Evolutionary conservation across 208 protist genomes (phyloP), one percentile per base, ranked within the genome.

Genomic region (Trypanosoma vivax): DNA sequence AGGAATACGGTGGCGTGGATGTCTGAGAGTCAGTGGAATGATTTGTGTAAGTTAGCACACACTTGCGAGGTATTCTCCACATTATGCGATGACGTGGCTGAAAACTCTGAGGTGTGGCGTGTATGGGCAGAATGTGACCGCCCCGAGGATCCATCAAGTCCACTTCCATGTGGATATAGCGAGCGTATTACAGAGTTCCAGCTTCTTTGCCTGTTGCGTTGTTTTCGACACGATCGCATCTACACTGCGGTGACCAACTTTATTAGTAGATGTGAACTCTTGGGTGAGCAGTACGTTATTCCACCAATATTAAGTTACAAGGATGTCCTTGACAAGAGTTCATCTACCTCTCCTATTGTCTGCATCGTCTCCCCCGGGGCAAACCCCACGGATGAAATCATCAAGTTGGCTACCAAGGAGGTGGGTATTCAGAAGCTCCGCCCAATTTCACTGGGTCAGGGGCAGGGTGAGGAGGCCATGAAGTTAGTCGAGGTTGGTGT

Each of bases 311-410:
- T 99, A 51, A 69, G 83, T 50, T 99, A 98, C 79, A 92, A 97
- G 70, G 87, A 96, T 55, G 91, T 99, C 35, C 94, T 96, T 31
- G 78, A 92, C 38, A 92, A 97, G 76, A 96, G 84, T 58, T 91
- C 90, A 3, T 58, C 80, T 18, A 74, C 76, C 27, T 91, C 93
- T 7, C 98, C 98, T 19, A 95, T 99, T 50, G 94, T 99, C 5
- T 99, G 98, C 68, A 94, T 99, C 50, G 90, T 99, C 14, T 97
- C 92, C 5, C 97, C 97, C 18, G 98, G 98, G 24, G 95, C 97
- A 16, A 98, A 99, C 70, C 98, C 98, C 7, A 95, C 94, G 7
- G 85, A 88, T 56, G 97, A 99, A 58, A 96, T 99, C 49, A 83
- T 98, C 31, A 98, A 99, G 65, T 83, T 99, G 5, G 97, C 96